phyloP scores from a whole-genome alignment of 345 rosid genomes.

The Eutrema heterophyllum region DNA sequence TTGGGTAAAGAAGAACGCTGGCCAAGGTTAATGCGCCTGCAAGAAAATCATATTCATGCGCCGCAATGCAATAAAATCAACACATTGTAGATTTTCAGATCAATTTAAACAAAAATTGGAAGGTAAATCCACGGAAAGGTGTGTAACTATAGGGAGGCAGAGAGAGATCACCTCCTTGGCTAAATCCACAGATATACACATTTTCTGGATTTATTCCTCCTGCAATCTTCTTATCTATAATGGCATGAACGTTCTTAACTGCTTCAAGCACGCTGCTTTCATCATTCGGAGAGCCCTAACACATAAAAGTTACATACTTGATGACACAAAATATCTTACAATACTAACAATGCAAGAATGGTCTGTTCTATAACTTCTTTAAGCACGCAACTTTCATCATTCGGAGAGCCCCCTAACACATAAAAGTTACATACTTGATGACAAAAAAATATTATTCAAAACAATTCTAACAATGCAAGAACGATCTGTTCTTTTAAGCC shows the following conservation, averaged over 20 bases:
- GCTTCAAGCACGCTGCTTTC: slow-evolving; percentile 65
- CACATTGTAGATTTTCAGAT: neutral
- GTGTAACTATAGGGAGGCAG: neutral
- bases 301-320: slow-evolving; percentile 1
- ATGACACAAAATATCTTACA: neutral
- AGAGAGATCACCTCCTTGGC: slow-evolving; percentile 78
- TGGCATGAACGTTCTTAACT: slow-evolving; percentile 63
- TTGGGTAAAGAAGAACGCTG: slow-evolving; percentile 70
- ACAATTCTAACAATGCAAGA: neutral
- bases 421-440: neutral
- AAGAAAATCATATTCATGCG: neutral
- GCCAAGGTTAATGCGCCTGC: slow-evolving; percentile 84
- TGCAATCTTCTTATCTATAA: slow-evolving; percentile 71
- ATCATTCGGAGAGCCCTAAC: slow-evolving; percentile 63
- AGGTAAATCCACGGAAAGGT: neutral
- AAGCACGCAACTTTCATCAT: slow-evolving; percentile 49
- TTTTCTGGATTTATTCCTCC: slow-evolving; percentile 57
- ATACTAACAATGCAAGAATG: neutral
- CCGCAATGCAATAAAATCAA: neutral
- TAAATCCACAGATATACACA: slow-evolving; percentile 71
- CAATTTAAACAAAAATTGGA: neutral
- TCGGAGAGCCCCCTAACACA: slow-evolving; percentile 58
- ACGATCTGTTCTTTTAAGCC: neutral
- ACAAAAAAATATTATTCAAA: neutral
- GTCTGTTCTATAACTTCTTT: neutral